Conservation (phyloP, 2,329 filamentous ascomycete species). For the Pseudogymnoascus sp. region DNA sequence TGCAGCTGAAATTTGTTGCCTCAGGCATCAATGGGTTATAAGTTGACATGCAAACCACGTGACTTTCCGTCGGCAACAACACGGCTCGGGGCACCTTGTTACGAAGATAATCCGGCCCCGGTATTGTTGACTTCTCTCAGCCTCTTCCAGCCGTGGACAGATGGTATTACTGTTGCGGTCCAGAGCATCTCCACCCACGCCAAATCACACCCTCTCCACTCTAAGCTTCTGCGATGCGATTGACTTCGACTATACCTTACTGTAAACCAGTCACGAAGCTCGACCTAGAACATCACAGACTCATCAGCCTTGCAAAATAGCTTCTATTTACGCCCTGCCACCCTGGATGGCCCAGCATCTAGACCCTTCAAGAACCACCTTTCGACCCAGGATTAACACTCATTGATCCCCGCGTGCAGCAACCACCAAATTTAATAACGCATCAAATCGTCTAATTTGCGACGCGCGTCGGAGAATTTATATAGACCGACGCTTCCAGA, state of each 20-base stretch:
- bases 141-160: constrained; percentile 4
- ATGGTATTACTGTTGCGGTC: neutral
- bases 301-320: constrained; percentile 1
- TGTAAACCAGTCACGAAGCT: neutral
- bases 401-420: neutral
- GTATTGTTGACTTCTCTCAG: constrained; percentile 6
- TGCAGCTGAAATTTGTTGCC: neutral
- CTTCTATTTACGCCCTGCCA: neutral
- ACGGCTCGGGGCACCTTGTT: neutral
- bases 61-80: neutral
- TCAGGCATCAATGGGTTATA: neutral
- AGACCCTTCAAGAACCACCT: neutral
- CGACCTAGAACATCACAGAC: neutral
- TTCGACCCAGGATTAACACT: neutral
- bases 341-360: constrained; percentile 6
- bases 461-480: neutral
- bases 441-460: neutral
- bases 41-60: neutral
- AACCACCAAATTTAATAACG: constrained; percentile 1
- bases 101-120: constrained; percentile 1
- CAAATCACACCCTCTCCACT: neutral
- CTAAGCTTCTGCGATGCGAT: constrained; percentile 5
- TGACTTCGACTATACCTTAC: neutral
- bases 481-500: neutral
- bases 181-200: neutral